Conservation (phyloP, 768 basidiomycete species). For the Lactarius indigo region DNA sequence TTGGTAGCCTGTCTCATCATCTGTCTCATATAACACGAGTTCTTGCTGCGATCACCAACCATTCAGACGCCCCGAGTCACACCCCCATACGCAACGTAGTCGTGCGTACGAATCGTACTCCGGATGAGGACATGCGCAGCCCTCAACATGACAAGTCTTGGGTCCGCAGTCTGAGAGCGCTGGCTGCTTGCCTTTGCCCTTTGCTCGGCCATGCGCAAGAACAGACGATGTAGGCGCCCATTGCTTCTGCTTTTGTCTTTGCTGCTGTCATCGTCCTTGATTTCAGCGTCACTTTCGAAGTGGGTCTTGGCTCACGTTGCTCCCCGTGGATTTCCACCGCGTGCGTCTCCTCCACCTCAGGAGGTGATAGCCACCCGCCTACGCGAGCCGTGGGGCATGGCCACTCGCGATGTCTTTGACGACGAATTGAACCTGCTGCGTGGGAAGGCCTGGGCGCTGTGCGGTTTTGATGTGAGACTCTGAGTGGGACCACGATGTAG, state of each 20-base stretch:
- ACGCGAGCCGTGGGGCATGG: background rate
- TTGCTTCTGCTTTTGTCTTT: background rate
- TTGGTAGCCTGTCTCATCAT: background rate
- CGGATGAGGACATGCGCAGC: background rate
- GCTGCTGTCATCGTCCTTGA: background rate
- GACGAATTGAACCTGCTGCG: background rate
- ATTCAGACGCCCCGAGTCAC: background rate
- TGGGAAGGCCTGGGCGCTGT: background rate
- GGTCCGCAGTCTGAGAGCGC: background rate
- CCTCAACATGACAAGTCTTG: background rate
- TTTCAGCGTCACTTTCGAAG: background rate
- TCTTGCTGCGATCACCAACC: background rate
- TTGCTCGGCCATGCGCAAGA: background rate
- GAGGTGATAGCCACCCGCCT: background rate
- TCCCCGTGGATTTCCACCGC: background rate
- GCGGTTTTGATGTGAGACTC: constrained; percentile 35
- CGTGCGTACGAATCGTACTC: background rate
- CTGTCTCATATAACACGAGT: background rate
- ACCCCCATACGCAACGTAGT: too few species aligned
- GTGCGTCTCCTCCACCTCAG: background rate
- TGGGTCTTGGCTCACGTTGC: background rate
- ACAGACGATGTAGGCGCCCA: background rate
- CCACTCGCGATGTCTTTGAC: background rate
- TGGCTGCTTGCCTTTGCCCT: background rate
- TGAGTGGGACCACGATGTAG: constrained; percentile 44